Evolutionary conservation across 805 yeast genomes (phyloP).

Genomic region (Citeromyces matritensis): DNA sequence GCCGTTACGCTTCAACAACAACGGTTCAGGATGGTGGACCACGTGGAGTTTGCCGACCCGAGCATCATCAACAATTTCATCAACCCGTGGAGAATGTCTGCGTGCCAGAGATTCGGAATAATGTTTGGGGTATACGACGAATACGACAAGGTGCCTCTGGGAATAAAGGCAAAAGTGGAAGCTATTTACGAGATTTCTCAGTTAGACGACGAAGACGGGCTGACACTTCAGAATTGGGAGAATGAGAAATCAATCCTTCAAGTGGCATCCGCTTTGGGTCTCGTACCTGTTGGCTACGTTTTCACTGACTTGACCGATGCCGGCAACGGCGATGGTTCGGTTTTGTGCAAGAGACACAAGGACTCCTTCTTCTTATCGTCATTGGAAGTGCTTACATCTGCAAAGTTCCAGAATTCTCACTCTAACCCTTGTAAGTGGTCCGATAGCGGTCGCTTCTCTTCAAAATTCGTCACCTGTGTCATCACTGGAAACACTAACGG

Average conservation of each 20-base stretch:
- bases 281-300: conserved; percentile 64
- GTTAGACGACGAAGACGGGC: conserved; percentile 71
- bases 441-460: conserved; percentile 52
- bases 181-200: conserved; percentile 93
- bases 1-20: conserved; percentile 89
- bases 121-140: conserved; percentile 70
- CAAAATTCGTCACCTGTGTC: conserved; percentile 89
- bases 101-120: conserved; percentile 75
- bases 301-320: conserved; percentile 86
- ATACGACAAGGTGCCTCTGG: conserved; percentile 79
- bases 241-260: conserved; percentile 35
- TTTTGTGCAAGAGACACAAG: conserved; percentile 83
- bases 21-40: conserved; percentile 90
- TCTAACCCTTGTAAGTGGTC: conserved; percentile 55
- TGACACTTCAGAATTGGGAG: conserved; percentile 42
- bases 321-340: conserved; percentile 78
- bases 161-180: conserved; percentile 87
- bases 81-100: conserved; percentile 83
- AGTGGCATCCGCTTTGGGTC: conserved; percentile 43
- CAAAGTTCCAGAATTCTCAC: conserved; percentile 52
- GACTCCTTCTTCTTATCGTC: conserved; percentile 83
- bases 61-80: conserved; percentile 68
- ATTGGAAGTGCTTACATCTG: conserved; percentile 76
- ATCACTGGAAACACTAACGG: conserved; percentile 79
- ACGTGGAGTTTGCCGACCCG: conserved; percentile 77